These are phyloP conservation scores for Podospora pseudocomata DNA, from an alignment of 495 filamentous ascomycete genomes.

Conservation along the genomic window DNA sequence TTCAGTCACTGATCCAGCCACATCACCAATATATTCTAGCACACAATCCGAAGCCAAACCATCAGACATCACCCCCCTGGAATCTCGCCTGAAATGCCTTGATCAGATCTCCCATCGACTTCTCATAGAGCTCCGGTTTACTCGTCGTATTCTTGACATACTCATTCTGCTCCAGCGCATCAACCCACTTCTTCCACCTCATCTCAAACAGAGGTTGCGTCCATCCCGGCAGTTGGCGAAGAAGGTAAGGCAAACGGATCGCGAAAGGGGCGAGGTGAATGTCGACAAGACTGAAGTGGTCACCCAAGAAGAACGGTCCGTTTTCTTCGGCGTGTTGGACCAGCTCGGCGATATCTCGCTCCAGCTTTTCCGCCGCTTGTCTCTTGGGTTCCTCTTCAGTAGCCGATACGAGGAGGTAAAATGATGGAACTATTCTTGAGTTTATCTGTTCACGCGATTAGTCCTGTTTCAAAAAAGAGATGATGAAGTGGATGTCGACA, in stretches of 20 bases:
- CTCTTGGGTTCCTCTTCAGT: constrained; percentile 63
- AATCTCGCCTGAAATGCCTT: constrained; percentile 10
- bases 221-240: constrained; percentile 80
- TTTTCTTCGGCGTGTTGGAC: constrained; percentile 61
- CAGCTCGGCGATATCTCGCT: constrained; percentile 65
- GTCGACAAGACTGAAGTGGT: constrained; percentile 72
- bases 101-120: constrained; percentile 64
- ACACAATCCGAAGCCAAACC: background rate
- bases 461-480: background rate
- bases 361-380: constrained; percentile 60
- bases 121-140: constrained; percentile 66
- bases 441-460: constrained; percentile 52
- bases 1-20: background rate
- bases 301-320: constrained; percentile 82
- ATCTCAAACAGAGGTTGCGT: constrained; percentile 64
- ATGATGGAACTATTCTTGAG: constrained; percentile 73
- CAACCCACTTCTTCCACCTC: constrained; percentile 73
- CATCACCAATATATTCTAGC: background rate
- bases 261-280: constrained; percentile 88
- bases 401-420: constrained; percentile 73
- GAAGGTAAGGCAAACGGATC: constrained; percentile 66
- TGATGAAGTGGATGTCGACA: background rate
- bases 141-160: constrained; percentile 77
- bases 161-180: constrained; percentile 74
- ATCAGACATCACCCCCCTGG: background rate